Evolutionary conservation across 108 stramenopile species (phyloP), one percentile per base, ranked within the genome.

Genomic region (Poteriospumella lacustris): DNA sequence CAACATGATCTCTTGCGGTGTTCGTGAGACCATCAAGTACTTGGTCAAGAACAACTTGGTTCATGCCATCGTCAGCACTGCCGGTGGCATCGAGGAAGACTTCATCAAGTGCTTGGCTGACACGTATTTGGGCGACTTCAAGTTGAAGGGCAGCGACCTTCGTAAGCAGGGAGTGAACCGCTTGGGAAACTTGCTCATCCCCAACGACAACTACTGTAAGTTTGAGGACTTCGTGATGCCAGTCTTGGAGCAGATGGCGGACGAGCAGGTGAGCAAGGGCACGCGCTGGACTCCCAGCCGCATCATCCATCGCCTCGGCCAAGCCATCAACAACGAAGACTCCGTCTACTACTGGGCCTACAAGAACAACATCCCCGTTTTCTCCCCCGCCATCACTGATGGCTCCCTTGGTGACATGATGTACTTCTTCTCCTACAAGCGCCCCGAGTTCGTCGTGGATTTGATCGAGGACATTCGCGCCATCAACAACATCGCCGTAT

Each of bases 321-420:
- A 85, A 79, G 97, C 96, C 78, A 97, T 99, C 59, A 77, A 97
- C 83, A 83, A 99, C 79, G 89, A 90, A 59, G 91, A 91, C 0
- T 91, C 91, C 43, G 96, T 99, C 43, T 90, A 95, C 58, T 97
- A 97, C 72, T 99, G 98, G 98, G 92, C 92, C 12, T 86, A 89
- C 58, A 94, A 93, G 84, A 96, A 99, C 80, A 76, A 91, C 42
- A 99, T 99, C 76, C 99, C 99, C 24, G 92, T 99, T 0, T 98
- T 97, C 80, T 98, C 96, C 83, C 99, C 99, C 0, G 99, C 99
- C 1, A 72, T 99, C 59, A 99, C 99, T 26, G 99, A 99, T 85
- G 99, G 99, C 19, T 93, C 92, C 59, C 79, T 99, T 58, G 99
- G 99, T 3, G 99, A 99, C 79, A 99, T 99, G 99, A 81, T 99